Conservation (phyloP, 495 filamentous ascomycete species). For the Margaritispora aquatica region DNA sequence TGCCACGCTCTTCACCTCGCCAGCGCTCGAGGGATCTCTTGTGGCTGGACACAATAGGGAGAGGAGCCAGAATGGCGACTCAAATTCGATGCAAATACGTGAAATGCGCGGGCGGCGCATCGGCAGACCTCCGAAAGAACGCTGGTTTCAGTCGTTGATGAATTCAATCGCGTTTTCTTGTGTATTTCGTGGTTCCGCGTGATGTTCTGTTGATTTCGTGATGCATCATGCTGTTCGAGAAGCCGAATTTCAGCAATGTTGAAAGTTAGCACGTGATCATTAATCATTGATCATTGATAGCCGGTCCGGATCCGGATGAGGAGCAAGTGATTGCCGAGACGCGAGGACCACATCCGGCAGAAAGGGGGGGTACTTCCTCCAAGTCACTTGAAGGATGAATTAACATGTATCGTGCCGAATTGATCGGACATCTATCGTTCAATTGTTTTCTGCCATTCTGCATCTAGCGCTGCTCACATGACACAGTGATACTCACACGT, state of each 20-base stretch:
- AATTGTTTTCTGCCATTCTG: neutral
- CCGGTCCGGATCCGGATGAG: neutral
- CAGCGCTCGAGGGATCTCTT: conserved; percentile 48
- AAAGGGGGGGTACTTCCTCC: neutral
- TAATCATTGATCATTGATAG: neutral
- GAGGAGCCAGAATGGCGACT: conserved; percentile 23
- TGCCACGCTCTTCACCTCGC: conserved; percentile 49
- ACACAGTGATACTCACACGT: too few species aligned
- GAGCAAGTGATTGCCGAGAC: neutral
- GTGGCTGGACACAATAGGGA: conserved; percentile 23
- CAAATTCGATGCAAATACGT: neutral
- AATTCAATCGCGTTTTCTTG: conserved; percentile 5
- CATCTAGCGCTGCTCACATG: neutral
- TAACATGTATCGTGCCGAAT: too few species aligned
- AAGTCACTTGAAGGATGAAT: neutral
- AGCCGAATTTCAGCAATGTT: conserved; percentile 1
- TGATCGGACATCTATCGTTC: neutral
- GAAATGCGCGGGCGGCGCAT: neutral
- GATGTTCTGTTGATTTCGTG: neutral
- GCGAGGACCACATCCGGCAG: neutral
- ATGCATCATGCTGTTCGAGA: conserved; percentile 12
- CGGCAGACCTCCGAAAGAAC: neutral
- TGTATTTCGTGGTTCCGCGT: neutral
- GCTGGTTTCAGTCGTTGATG: neutral
- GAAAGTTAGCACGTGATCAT: conserved; percentile 10